phyloP scores from a whole-genome alignment of 257 asterid species.

The Gentiana dahurica region DNA sequence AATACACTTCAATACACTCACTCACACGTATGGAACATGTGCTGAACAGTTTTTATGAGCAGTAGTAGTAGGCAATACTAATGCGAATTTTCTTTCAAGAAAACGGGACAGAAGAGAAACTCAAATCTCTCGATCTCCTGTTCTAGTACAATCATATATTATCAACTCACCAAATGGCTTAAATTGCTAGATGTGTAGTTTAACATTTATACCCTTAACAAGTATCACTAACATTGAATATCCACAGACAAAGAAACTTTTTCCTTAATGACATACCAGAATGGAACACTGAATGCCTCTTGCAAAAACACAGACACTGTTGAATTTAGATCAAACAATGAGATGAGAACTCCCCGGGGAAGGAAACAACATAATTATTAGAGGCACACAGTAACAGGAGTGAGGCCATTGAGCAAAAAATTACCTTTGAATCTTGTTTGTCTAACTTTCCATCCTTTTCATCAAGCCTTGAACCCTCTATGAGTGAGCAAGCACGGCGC shows the following conservation, averaged over 20 bases:
- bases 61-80: neutral
- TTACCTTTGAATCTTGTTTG: neutral
- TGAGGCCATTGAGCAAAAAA: too few relatives aligned
- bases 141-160: neutral
- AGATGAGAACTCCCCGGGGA: neutral
- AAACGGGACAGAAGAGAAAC: too few relatives aligned
- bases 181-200: neutral
- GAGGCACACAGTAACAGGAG: constrained; percentile 12
- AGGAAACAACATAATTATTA: neutral
- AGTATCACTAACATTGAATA: neutral
- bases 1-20: too few relatives aligned
- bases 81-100: too few relatives aligned
- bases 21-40: neutral
- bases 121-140: too few relatives aligned
- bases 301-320: neutral
- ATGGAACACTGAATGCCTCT: neutral
- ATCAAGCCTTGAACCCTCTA: constrained; percentile 20
- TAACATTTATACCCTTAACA: neutral
- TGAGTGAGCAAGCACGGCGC: constrained; percentile 32
- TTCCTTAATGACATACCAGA: neutral
- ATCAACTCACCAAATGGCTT: neutral
- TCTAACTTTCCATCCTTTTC: constrained; percentile 23
- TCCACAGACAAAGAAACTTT: neutral
- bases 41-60: neutral
- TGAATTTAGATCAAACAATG: neutral